Evolutionary conservation across 2,329 filamentous ascomycete species (phyloP).

Genomic region (Paraconiothyrium brasiliense): DNA sequence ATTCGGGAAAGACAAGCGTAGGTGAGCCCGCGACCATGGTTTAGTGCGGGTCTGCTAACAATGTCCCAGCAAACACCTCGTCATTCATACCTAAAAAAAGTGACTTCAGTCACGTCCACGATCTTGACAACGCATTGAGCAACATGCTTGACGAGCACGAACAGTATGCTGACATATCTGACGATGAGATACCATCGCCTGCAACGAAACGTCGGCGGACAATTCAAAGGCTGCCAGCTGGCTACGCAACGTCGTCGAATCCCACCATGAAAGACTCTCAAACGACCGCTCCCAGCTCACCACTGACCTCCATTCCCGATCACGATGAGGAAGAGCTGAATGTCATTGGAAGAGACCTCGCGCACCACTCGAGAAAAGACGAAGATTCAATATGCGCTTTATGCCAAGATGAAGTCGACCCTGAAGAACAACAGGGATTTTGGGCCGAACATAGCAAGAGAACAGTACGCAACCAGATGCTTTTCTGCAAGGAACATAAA

Average conservation of each 20-base stretch:
- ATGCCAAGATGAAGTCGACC: conserved; percentile 69
- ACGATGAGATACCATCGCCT: background rate
- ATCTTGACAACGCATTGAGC: conserved; percentile 8
- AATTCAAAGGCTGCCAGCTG: conserved; percentile 15
- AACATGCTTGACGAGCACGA: background rate
- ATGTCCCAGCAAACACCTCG: background rate
- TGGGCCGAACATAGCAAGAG: conserved; percentile 31
- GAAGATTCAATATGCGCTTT: conserved; percentile 65
- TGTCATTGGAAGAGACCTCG: conserved; percentile 23
- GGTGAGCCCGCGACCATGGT: background rate
- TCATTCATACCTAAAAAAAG: conserved; percentile 1
- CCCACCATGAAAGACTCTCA: conserved; percentile 11
- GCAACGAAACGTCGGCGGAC: conserved; percentile 16
- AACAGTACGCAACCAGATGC: conserved; percentile 62
- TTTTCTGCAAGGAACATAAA: conserved; percentile 50
- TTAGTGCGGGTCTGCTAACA: background rate
- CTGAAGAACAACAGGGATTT: conserved; percentile 23
- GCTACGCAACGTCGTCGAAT: conserved; percentile 11
- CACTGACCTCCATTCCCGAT: conserved; percentile 17
- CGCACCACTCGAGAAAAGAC: conserved; percentile 5
- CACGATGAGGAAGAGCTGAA: conserved; percentile 20
- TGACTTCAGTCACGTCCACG: background rate
- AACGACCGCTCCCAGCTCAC: conserved; percentile 18
- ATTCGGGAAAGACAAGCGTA: conserved; percentile 7
- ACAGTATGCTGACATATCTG: background rate